These are phyloP conservation scores for Ceriops tagal DNA, from an alignment of 345 rosid species.

Conservation along the genomic window DNA sequence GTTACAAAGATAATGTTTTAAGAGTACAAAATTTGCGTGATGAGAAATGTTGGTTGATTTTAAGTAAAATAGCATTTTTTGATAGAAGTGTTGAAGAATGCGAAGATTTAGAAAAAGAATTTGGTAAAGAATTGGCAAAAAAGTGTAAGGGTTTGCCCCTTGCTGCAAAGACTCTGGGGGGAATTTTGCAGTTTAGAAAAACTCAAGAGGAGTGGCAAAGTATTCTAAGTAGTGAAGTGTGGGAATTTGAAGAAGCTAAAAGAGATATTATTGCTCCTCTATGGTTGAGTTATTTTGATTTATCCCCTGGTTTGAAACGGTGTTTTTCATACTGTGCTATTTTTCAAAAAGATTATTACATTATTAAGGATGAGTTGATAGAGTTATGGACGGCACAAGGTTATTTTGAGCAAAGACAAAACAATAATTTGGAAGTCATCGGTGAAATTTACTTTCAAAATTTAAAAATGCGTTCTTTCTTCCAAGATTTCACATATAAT, in stretches of 20 bases:
- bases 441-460: background rate
- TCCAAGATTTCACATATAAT: no score
- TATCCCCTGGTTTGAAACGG: no score
- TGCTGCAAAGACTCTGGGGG: background rate
- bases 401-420: no score
- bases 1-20: background rate
- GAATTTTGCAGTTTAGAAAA: background rate
- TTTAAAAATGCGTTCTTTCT: background rate
- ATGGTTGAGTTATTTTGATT: no score
- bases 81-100: background rate
- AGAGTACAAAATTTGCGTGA: background rate
- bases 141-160: background rate
- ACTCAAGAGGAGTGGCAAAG: background rate
- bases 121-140: background rate
- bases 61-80: background rate
- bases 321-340: no score
- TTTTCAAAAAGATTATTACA: no score
- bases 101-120: background rate
- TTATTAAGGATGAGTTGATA: no score
- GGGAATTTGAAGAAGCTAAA: no score
- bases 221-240: background rate
- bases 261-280: background rate
- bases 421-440: no score
- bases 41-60: background rate
- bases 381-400: no score